phyloP scores from a whole-genome alignment of 257 asterid genomes.

The Fraxinus pennsylvanica region DNA sequence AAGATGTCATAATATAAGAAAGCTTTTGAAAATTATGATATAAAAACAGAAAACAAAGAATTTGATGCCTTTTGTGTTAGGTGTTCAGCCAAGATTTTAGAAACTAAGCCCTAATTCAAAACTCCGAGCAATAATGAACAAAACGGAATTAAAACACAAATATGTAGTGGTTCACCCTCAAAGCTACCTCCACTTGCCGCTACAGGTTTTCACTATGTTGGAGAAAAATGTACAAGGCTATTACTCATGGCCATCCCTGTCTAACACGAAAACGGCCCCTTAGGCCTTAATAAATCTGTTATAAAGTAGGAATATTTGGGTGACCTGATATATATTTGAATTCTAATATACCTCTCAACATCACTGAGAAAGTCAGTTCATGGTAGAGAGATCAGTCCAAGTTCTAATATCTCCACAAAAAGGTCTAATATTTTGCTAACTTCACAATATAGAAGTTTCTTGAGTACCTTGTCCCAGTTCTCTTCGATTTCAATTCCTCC shows the following conservation, averaged over 20 bases:
- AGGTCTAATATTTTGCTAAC: background rate
- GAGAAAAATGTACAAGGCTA: no score
- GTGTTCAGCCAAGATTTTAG: background rate
- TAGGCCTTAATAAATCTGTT: no score
- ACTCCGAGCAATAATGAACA: background rate
- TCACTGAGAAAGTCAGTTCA: no score
- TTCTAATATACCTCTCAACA: background rate
- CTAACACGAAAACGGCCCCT: background rate
- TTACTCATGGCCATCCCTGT: no score
- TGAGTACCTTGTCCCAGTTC: constrained; percentile 89
- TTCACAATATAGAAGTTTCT: background rate
- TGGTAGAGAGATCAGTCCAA: no score
- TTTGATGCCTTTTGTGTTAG: background rate
- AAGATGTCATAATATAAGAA: constrained; percentile 1
- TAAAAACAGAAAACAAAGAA: background rate
- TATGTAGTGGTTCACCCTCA: background rate
- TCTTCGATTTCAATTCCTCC: constrained; percentile 97
- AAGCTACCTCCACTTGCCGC: background rate
- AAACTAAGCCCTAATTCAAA: background rate
- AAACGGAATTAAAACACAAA: background rate
- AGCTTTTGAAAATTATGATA: background rate
- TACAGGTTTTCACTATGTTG: no score
- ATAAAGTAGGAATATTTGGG: background rate
- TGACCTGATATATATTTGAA: background rate
- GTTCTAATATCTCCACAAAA: no score